Evolutionary conservation across 2,329 filamentous ascomycete genomes (phyloP), one percentile per base, ranked within the genome.

Genomic region (Paraphoma chrysanthemicola): DNA sequence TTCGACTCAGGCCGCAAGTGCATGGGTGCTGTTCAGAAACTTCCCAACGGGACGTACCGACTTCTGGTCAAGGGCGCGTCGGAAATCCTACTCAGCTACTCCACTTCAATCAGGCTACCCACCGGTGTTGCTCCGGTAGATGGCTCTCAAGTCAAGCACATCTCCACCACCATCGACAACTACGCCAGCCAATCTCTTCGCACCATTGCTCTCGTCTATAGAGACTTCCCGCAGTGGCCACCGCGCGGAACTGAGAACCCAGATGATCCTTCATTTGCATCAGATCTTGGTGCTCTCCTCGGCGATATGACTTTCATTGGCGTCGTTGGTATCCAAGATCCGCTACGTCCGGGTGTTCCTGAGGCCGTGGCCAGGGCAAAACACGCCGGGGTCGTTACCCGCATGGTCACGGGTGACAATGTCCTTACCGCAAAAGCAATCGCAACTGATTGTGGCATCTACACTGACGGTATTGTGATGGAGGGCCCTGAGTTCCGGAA

Each of bases 351-450:
- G 0, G 90, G 90, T 59, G 91, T 93, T 16, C 82, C 82, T 1
- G 86, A 91, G 48, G 90, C 90, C 12, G 90, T 94, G 18, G 80
- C 79, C 51, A 82, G 87, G 53, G 93, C 90, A 70, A 89, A 92
- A 72, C 82, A 84, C 54, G 91, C 90, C 5, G 91, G 91, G 54
- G 90, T 93, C 7, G 84, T 89, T 59, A 90, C 93, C n/a, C 89
- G 90, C 67, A 94, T 94, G 90, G 90, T 93, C 3, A 94, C 90
- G 4, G 91, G 91, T 58, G 90, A 93, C 78, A 93, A 93, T 77
- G 86, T 89, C 63, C 79, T 90, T 56, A 93, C 90, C 4, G 90
- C 90, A 1, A 85, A 89, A 72, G 89, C 90, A 16, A 93, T 93
- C 67, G 90, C 90, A 17, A 83, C 83, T 60, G 90, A 93, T 64